Percentiles rank a stretch among this genome's conserved stretches.
phyloP scores from a whole-genome alignment of 805 yeast genomes.

The Allodekkera sacchari region DNA sequence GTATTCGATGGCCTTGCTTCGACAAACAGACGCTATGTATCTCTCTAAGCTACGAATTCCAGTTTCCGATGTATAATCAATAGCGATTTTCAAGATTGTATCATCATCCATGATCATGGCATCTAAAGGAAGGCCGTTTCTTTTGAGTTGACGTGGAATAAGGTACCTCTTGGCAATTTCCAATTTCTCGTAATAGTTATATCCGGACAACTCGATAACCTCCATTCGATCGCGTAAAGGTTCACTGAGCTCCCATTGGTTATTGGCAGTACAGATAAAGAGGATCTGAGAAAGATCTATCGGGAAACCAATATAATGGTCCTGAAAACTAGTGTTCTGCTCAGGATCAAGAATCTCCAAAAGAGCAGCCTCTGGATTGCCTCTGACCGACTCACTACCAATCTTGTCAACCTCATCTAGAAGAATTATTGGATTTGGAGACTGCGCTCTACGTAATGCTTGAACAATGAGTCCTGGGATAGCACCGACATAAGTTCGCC shows the following conservation, averaged over 20 bases:
- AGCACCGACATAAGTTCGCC: conserved; percentile 87
- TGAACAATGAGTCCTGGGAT: conserved; percentile 81
- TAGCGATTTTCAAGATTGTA: conserved; percentile 54
- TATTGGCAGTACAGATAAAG: conserved; percentile 83
- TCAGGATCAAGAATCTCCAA: conserved; percentile 88
- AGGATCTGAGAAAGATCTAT: conserved; percentile 73
- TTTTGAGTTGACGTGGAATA: conserved; percentile 63
- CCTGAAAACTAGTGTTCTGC: conserved; percentile 68
- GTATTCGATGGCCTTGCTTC: conserved; percentile 74
- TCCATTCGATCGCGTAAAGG: conserved; percentile 84
- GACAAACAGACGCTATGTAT: conserved; percentile 63
- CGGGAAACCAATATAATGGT: conserved; percentile 82
- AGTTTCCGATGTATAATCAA: conserved; percentile 72
- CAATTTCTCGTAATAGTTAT: conserved; percentile 68
- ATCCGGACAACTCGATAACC: conserved; percentile 68
- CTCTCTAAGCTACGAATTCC: conserved; percentile 82
- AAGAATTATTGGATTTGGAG: conserved; percentile 76
- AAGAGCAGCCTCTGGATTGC: conserved; percentile 87
- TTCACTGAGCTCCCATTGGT: conserved; percentile 57
- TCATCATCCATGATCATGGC: conserved; percentile 40
- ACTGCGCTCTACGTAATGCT: conserved; percentile 64
- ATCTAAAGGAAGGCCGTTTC: conserved; percentile 50
- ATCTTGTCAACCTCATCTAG: conserved; percentile 79
- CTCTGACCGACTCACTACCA: conserved; percentile 27
- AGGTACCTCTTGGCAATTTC: conserved; percentile 62